phyloP scores from a whole-genome alignment of 2,329 filamentous ascomycete species.

The Penicillium sp. region DNA sequence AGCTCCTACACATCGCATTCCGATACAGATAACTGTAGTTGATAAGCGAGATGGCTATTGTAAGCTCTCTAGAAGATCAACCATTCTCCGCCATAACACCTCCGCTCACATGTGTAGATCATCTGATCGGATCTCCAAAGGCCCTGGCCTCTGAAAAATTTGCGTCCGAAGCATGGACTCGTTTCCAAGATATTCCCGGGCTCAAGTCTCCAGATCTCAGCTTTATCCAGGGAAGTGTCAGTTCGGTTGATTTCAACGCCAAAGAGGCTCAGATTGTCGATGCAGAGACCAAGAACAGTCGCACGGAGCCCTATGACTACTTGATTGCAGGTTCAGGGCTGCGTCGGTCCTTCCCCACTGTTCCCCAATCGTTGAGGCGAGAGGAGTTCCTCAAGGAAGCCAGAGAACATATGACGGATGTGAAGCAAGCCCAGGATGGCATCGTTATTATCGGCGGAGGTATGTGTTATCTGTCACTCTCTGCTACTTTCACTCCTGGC shows the following conservation, averaged over 20 bases:
- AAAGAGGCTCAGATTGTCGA: constrained; percentile 62
- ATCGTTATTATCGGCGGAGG: constrained; percentile 73
- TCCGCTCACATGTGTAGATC: constrained; percentile 51
- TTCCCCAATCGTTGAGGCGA: constrained; percentile 60
- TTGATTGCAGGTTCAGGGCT: constrained; percentile 72
- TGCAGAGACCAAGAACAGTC: constrained; percentile 45
- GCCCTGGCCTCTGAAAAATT: constrained; percentile 65
- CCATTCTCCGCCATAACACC: too few relatives aligned
- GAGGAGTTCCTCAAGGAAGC: constrained; percentile 30
- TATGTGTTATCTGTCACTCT: constrained; percentile 19
- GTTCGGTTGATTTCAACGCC: constrained; percentile 57
- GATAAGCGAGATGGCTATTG: constrained; percentile 84
- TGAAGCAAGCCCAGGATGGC: constrained; percentile 49
- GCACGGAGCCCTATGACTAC: constrained; percentile 63
- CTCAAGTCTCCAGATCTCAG: constrained; percentile 63
- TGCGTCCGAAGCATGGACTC: constrained; percentile 68
- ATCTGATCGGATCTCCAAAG: constrained; percentile 73
- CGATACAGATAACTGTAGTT: constrained; percentile 69
- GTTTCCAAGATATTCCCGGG: constrained; percentile 65
- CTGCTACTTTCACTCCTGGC: background rate
- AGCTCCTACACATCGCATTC: constrained; percentile 45
- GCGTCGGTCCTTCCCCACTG: constrained; percentile 68
- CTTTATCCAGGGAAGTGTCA: constrained; percentile 66
- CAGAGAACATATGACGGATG: constrained; percentile 25
- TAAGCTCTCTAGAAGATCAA: constrained; percentile 38